Evolutionary conservation across 306 rosid species (phyloP), one percentile per base, ranked within the genome.

Genomic region (Quercus gilva): DNA sequence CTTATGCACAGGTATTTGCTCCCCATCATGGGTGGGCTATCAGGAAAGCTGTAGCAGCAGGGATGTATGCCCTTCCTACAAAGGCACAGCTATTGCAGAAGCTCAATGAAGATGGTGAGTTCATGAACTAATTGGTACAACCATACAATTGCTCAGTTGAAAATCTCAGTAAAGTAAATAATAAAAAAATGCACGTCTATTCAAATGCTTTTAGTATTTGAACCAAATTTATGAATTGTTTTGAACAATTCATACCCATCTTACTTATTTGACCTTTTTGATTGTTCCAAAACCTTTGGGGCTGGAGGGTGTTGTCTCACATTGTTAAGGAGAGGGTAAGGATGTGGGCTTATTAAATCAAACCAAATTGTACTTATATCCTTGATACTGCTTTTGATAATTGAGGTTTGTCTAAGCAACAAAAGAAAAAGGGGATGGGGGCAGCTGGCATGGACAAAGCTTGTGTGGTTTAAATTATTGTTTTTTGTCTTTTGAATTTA

Each of bases 11-110:
- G 80, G 94, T 85, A 74, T 84, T 92, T 81, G 96, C 97, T 67
- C 96, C 97, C 33, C 81, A 95, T 82, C 99, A 95, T 83, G 90
- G 90, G 20, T 95, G 99, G 99, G 91, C 88, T 18, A 92, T 95
- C 80, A 88, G 97, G 85, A 93, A 84, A 83, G 98, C 94, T 55
- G 99, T 92, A 81, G 89, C 89, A 12, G 99, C 92, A 11, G 99
- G 98, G 84, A 90, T 95, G 99, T 95, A 90, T 78, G 87, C 87
- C 58, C 91, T 95, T 77, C 99, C 98, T 49, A 87, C 99, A 17
- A 90, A 76, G 75, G 82, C 83, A 71, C 96, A 95, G 51, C 85
- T 92, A 37, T 23, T 92, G 85, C 82, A 37, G n/a, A 92, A 74
- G 85, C 94, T 95, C 86, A 86, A 93, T 69, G 97, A 92, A 88